phyloP scores from a whole-genome alignment of 2,329 filamentous ascomycete species.

The Colletotrichum melonis region DNA sequence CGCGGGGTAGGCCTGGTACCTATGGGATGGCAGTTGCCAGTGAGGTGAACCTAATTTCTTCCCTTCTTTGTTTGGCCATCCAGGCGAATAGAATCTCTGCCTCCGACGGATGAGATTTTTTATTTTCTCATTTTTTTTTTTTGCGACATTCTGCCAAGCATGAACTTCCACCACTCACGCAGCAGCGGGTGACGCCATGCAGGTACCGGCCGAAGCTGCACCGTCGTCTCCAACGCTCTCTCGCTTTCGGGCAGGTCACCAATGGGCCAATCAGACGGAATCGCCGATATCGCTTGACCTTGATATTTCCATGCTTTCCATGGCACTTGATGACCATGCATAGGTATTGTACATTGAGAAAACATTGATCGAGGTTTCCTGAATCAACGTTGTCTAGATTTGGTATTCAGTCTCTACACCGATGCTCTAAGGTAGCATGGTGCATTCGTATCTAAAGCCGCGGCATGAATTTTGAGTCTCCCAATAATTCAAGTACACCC shows the following conservation, averaged over 20 bases:
- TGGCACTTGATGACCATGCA: not conserved
- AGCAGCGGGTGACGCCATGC: constrained; percentile 6
- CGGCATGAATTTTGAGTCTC: not conserved
- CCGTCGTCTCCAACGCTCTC: not conserved
- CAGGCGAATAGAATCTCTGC: not conserved
- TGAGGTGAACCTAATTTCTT: not conserved
- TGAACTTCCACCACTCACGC: not conserved
- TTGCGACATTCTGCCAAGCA: not conserved
- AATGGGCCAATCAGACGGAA: not conserved
- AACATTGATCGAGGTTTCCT: not conserved
- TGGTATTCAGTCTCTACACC: not conserved
- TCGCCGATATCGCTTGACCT: not conserved
- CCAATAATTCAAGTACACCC: constrained; percentile 56
- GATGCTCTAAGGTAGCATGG: not conserved
- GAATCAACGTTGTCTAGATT: not conserved
- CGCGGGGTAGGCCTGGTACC: constrained; percentile 20
- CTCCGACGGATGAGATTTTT: not conserved
- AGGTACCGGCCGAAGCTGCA: constrained; percentile 17
- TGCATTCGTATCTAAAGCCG: not conserved
- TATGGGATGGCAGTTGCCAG: constrained; percentile 21
- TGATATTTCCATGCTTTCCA: not conserved
- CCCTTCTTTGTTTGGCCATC: not conserved
- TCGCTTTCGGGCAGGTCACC: not conserved
- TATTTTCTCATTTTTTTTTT: not conserved
- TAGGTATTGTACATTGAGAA: not conserved